Percentiles rank a stretch among this genome's conserved stretches.
Conservation (phyloP, 768 basidiomycete genomes). For the Cystofilobasidium macerans region DNA sequence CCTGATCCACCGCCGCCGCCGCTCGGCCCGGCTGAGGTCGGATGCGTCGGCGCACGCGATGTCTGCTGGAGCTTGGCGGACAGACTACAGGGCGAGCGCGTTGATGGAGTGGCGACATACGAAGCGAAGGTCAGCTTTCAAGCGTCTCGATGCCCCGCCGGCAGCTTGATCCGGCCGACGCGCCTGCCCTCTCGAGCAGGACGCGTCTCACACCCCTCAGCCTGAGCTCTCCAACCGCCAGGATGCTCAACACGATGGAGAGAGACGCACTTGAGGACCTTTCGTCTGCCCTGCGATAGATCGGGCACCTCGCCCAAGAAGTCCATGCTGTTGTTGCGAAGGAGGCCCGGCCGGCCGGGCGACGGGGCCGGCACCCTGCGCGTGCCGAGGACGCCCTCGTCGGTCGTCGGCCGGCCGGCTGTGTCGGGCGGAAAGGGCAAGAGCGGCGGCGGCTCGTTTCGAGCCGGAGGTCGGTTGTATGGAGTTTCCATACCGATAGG, state of each 20-base stretch:
- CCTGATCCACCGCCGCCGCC: too few species aligned
- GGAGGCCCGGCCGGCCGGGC: neutral
- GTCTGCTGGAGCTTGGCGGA: conserved; percentile 12
- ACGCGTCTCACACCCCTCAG: too few species aligned
- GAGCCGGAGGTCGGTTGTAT: neutral
- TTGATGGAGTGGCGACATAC: neutral
- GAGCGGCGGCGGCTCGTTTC: neutral
- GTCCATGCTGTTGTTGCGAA: conserved; percentile 2
- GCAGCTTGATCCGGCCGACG: too few species aligned
- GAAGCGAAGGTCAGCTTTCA: neutral
- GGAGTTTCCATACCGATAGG: too few species aligned
- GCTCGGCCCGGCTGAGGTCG: neutral
- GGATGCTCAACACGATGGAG: too few species aligned
- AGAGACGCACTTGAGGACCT: conserved; percentile 13
- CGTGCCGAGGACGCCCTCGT: neutral
- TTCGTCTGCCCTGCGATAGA: conserved; percentile 5
- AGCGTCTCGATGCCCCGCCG: too few species aligned
- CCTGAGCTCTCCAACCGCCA: too few species aligned
- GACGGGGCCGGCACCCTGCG: neutral
- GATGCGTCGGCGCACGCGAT: neutral
- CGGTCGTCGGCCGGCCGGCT: neutral
- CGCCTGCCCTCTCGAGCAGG: too few species aligned
- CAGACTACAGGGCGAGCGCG: neutral
- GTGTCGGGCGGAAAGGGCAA: neutral
- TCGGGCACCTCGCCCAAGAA: conserved; percentile 8